phyloP scores from a whole-genome alignment of 73 alveolate species.

The Urostyla sp. region DNA sequence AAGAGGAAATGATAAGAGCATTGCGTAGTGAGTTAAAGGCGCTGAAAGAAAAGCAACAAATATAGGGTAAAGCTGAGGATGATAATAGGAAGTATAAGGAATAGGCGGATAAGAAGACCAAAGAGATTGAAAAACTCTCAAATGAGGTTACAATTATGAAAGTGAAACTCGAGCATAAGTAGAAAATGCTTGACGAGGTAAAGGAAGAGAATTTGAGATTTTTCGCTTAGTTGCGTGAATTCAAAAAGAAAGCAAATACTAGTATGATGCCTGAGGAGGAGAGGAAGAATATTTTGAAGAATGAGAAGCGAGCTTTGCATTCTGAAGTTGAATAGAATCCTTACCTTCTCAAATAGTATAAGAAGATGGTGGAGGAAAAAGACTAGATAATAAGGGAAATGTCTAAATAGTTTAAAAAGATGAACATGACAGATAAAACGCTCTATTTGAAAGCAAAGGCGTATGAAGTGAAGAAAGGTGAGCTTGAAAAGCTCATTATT shows the following conservation, averaged over 20 bases:
- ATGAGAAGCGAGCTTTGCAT: background rate
- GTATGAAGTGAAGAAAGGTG: background rate
- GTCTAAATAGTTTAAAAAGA: slow-evolving; percentile 27
- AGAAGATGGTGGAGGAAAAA: slow-evolving; percentile 27
- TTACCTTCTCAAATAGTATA: slow-evolving; percentile 13
- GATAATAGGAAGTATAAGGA: background rate
- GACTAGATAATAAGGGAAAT: slow-evolving; percentile 17
- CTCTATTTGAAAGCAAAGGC: slow-evolving; percentile 4
- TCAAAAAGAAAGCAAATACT: background rate
- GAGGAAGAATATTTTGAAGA: background rate
- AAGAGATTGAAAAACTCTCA: background rate
- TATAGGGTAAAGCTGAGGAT: background rate
- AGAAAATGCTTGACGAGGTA: background rate
- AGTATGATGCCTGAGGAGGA: too few species aligned
- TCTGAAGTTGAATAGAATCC: slow-evolving; percentile 31
- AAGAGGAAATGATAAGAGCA: slow-evolving; percentile 17
- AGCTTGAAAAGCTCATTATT: slow-evolving; percentile 18
- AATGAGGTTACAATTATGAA: background rate
- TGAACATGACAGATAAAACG: slow-evolving; percentile 16
- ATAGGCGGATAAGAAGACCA: background rate
- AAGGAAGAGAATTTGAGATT: background rate
- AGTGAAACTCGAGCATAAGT: slow-evolving; percentile 2
- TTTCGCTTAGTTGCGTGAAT: background rate
- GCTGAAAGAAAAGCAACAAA: background rate
- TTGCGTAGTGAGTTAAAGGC: slow-evolving; percentile 1